Percentiles rank a stretch among this genome's conserved stretches.
Conservation (phyloP, 2,329 filamentous ascomycete species). For the Colletotrichum sojae region DNA sequence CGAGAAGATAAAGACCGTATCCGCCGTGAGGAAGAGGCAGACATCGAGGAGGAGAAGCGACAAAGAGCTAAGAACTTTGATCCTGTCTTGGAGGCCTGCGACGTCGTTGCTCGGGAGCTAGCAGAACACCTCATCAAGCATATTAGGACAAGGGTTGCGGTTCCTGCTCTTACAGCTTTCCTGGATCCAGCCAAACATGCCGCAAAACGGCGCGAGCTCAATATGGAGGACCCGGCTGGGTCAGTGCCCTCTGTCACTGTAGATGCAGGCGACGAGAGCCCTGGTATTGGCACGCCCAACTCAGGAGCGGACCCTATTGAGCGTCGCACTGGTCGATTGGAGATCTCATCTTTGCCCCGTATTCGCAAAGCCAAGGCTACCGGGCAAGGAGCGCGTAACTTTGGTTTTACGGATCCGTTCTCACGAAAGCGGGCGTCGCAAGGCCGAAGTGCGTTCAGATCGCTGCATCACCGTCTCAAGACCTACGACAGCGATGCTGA, state of each 20-base stretch:
- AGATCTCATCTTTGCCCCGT: constrained; percentile 77
- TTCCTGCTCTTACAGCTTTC: constrained; percentile 83
- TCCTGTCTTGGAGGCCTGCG: constrained; percentile 87
- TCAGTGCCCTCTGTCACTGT: constrained; percentile 63
- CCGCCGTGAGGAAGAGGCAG: constrained; percentile 81
- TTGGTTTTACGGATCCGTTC: constrained; percentile 77
- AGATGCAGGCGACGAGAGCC: constrained; percentile 73
- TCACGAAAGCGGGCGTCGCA: constrained; percentile 73
- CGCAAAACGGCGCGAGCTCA: constrained; percentile 83
- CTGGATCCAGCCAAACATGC: constrained; percentile 86
- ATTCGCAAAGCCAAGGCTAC: constrained; percentile 79
- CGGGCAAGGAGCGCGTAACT: constrained; percentile 67
- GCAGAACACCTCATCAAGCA: constrained; percentile 90
- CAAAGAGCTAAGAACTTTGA: constrained; percentile 90
- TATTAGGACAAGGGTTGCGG: constrained; percentile 88
- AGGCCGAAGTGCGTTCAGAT: constrained; percentile 76
- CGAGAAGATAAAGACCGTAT: constrained; percentile 76
- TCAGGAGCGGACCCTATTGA: constrained; percentile 74
- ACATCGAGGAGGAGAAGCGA: constrained; percentile 91
- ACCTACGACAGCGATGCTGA: constrained; percentile 85
- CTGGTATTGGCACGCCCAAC: constrained; percentile 75
- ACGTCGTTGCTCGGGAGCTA: constrained; percentile 84
- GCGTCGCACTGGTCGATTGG: constrained; percentile 69
- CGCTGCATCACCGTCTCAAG: constrained; percentile 84
- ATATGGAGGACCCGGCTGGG: constrained; percentile 57